Evolutionary conservation across 106 monocot species (phyloP), one percentile per base, ranked within the genome.

Genomic region (Dendrobium huoshanense): DNA sequence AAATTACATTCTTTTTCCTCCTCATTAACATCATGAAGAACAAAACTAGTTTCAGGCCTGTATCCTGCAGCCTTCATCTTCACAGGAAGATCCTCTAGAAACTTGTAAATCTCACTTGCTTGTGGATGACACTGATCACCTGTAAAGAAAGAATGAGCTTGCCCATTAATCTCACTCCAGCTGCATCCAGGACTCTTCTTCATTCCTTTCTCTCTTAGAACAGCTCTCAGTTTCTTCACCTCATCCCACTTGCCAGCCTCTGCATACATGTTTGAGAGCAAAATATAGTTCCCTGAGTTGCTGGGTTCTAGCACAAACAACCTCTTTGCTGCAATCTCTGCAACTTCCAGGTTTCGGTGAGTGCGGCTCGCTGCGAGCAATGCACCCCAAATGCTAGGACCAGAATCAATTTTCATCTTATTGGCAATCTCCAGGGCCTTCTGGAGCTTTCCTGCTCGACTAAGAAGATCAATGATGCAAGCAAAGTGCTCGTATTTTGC

Each of bases 221-320:
- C 10, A 82, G 42, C 18, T 77, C 91, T 85, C 41, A 91, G 41
- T 48, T 24, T 77, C 1, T 83, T 87, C 64, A 86, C 90, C 40
- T 80, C 80, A 3, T 85, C 77, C 90, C 87, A 89, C 54, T 76
- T 93, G 15, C 87, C 86, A 72, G 59, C 83, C 17, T 89, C 85
- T 15, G 89, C 87, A 83, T 87, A 94, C 81, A 91, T 82, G 81
- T 94, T 94, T 3, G 87, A 89, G 9, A 94, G 87, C 78, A 94
- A 44, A 1, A 94, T 83, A 75, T 87, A 90, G 75, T 89, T 89
- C 4, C 89, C 91, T 61, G 84, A 78, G 45, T 87, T 89, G 8
- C 76, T 64, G 0, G 91, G 91, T 61, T 91, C 94, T 27, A 91
- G 54, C 47, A 41, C 79, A 55, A 91, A 85, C 82, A 91, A 48